Percentiles rank a stretch among this genome's conserved stretches.
These are phyloP conservation scores for Croton laevigatus DNA, from an alignment of 441 rosid species.

Conservation along the genomic window DNA sequence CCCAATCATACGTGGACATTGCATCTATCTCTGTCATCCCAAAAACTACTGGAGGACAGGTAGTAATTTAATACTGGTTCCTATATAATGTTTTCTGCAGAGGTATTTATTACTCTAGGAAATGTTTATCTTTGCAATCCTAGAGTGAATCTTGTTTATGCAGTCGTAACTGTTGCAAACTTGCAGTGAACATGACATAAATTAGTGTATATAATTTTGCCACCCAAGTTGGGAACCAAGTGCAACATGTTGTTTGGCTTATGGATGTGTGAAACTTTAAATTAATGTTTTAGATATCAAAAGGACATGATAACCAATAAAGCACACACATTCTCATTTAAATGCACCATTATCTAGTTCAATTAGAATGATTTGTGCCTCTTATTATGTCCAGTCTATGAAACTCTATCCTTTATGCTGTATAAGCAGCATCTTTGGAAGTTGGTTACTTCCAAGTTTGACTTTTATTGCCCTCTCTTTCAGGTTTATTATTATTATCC, in stretches of 20 bases:
- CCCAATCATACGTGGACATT: constrained; percentile 80
- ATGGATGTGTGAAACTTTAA: background rate
- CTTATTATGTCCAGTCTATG: background rate
- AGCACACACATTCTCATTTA: background rate
- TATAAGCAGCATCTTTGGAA: constrained; percentile 12
- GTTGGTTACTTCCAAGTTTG: constrained; percentile 7
- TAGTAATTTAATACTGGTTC: constrained; percentile 17
- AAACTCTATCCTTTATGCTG: background rate
- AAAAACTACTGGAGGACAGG: constrained; percentile 97
- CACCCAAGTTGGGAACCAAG: background rate
- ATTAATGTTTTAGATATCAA: background rate
- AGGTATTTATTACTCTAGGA: background rate
- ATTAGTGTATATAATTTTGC: background rate
- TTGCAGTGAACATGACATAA: background rate
- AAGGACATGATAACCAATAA: background rate
- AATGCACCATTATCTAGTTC: background rate
- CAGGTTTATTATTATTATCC: constrained; percentile 93
- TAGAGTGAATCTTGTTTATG: background rate
- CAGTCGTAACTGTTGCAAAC: background rate
- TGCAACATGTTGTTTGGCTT: background rate
- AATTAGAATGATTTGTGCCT: background rate
- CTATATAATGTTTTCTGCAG: background rate
- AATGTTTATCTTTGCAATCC: background rate
- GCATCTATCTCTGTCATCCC: constrained; percentile 91
- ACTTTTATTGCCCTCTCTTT: constrained; percentile 26